Evolutionary conservation across 2,329 filamentous ascomycete species (phyloP).

Genomic region (Diaporthe citri): DNA sequence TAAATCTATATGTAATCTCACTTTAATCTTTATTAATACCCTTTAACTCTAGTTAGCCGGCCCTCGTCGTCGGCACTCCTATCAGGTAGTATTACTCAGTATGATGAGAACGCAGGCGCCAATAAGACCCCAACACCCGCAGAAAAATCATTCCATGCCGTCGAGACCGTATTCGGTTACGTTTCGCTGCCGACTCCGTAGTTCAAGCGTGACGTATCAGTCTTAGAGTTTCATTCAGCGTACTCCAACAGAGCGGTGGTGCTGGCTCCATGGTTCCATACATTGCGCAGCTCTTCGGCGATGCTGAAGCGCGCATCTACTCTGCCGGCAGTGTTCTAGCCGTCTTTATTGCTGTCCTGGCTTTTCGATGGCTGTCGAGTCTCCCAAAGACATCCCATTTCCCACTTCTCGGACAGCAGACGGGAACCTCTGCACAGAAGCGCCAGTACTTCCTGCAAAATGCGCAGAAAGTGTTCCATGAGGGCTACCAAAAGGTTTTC

Average conservation of each 20-base stretch:
- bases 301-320: not conserved
- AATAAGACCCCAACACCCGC: not conserved
- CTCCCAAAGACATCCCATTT: slow-evolving; percentile 10
- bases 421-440: slow-evolving; percentile 11
- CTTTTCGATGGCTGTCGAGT: slow-evolving; percentile 1
- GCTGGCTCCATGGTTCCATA: not conserved
- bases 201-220: not conserved
- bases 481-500: slow-evolving; percentile 13
- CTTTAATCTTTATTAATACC: not conserved
- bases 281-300: not conserved
- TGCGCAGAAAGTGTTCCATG: slow-evolving; percentile 16
- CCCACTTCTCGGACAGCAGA: slow-evolving; percentile 11
- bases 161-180: not conserved
- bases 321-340: slow-evolving; percentile 1
- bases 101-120: not conserved
- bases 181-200: not conserved
- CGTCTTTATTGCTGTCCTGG: not conserved
- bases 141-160: not conserved
- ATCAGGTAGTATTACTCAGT: not conserved
- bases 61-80: not conserved
- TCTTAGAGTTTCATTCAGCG: not conserved
- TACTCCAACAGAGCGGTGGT: not conserved
- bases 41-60: not conserved
- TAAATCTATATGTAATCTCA: not conserved
- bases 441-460: slow-evolving; percentile 24